phyloP scores from a whole-genome alignment of 2,329 filamentous ascomycete genomes.

The Rhytidhysteron rufulum region DNA sequence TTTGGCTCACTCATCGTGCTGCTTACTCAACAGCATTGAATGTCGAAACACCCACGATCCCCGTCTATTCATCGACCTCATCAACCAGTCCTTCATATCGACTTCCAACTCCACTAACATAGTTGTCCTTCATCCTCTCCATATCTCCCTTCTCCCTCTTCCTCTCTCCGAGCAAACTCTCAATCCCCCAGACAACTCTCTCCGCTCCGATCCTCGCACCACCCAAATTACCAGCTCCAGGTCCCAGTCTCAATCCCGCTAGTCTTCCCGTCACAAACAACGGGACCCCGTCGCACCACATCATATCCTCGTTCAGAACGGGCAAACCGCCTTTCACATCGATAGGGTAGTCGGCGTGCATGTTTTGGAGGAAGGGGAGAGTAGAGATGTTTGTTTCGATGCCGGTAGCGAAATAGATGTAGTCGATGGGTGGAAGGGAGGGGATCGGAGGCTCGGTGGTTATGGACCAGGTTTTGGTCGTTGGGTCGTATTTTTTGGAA shows the following conservation, averaged over 20 bases:
- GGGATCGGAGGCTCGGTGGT: constrained; percentile 50
- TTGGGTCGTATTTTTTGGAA: constrained; percentile 49
- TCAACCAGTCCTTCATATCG: constrained; percentile 35
- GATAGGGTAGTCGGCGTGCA: constrained; percentile 60
- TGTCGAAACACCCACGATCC: neutral
- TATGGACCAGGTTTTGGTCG: constrained; percentile 34
- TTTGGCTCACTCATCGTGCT: no score
- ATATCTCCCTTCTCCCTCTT: constrained; percentile 16
- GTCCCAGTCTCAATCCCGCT: constrained; percentile 65
- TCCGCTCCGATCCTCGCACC: constrained; percentile 71
- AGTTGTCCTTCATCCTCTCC: constrained; percentile 16
- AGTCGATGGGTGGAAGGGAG: constrained; percentile 53
- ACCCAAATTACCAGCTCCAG: constrained; percentile 69
- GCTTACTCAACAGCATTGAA: no score
- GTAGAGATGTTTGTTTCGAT: constrained; percentile 59
- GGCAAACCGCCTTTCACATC: constrained; percentile 63
- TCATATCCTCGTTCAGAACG: constrained; percentile 70
- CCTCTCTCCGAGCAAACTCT: constrained; percentile 50
- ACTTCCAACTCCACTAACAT: constrained; percentile 41
- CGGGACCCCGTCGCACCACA: constrained; percentile 70
- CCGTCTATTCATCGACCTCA: neutral
- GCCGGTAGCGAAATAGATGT: constrained; percentile 74
- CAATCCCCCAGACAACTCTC: constrained; percentile 66
- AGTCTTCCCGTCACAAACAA: constrained; percentile 68
- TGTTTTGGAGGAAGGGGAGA: constrained; percentile 58